Evolutionary conservation across 2,329 filamentous ascomycete species (phyloP).

Genomic region (Penicillium sp.): DNA sequence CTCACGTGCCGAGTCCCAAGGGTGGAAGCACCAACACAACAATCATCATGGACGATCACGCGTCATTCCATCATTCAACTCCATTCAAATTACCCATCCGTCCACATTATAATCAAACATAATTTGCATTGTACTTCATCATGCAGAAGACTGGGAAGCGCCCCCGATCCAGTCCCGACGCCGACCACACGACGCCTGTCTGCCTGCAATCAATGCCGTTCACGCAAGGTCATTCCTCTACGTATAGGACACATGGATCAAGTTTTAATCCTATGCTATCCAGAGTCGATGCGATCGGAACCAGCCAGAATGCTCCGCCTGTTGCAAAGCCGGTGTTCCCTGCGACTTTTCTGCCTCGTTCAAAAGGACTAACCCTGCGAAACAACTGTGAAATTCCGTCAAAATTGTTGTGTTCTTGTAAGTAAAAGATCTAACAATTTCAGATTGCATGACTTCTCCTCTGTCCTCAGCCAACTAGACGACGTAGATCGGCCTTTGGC

Average conservation of each 20-base stretch:
- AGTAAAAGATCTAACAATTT: not conserved
- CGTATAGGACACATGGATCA: not conserved
- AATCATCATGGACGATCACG: not conserved
- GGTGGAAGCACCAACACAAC: not conserved
- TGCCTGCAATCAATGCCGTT: constrained; percentile 7
- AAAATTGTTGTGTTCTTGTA: not conserved
- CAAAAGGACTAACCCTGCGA: constrained; percentile 5
- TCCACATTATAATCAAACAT: not conserved
- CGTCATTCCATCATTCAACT: constrained; percentile 1
- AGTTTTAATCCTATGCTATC: not conserved
- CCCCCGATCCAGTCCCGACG: not conserved
- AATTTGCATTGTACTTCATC: not conserved
- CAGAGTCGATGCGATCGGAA: constrained; percentile 3
- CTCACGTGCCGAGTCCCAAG: constrained; percentile 2
- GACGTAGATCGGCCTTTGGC: not conserved
- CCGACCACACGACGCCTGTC: not conserved
- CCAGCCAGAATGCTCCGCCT: constrained; percentile 4
- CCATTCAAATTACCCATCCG: not conserved
- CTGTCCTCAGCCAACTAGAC: not conserved
- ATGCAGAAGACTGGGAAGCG: constrained; percentile 5
- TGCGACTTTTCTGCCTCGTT: constrained; percentile 5
- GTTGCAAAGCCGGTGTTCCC: not conserved
- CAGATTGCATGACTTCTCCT: constrained; percentile 4
- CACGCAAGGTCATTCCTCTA: constrained; percentile 4
- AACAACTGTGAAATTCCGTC: constrained; percentile 5